phyloP scores from a whole-genome alignment of 1,284 basidiomycete species.

The Sparassis latifolia region DNA sequence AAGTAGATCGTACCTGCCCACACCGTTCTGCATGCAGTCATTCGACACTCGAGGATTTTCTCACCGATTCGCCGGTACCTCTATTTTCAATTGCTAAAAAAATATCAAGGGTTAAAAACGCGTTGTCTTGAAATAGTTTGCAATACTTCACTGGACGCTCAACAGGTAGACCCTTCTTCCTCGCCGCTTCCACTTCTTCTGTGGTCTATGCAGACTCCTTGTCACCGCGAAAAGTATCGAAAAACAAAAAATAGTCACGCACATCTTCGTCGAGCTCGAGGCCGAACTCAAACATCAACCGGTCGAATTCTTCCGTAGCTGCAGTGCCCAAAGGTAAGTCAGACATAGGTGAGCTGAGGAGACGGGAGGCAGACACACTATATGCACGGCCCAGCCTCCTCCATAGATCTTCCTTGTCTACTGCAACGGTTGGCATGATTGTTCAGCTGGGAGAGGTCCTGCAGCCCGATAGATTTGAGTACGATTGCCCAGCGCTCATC shows the following conservation, averaged over 20 bases:
- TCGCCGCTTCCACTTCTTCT: constrained; percentile 76
- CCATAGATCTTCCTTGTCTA: constrained; percentile 95
- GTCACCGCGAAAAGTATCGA: not conserved
- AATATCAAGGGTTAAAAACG: not conserved
- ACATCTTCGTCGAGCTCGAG: constrained; percentile 93
- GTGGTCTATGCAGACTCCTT: constrained; percentile 61
- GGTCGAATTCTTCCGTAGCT: constrained; percentile 94
- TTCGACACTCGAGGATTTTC: constrained; percentile 6
- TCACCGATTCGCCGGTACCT: constrained; percentile 92
- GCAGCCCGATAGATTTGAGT: too few relatives aligned
- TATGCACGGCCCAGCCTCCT: constrained; percentile 80
- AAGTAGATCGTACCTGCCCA: constrained; percentile 86
- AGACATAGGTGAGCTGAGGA: too few relatives aligned
- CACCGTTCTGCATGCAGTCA: not conserved
- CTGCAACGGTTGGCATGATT: constrained; percentile 88
- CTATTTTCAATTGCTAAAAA: constrained; percentile 90
- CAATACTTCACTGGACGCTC: constrained; percentile 63
- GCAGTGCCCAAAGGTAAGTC: not conserved
- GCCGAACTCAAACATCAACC: constrained; percentile 95
- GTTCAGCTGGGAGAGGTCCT: not conserved
- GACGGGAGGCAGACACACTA: constrained; percentile 40
- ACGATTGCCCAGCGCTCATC: too few relatives aligned
- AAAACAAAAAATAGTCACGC: constrained; percentile 41
- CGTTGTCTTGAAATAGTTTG: not conserved
- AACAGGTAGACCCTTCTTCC: constrained; percentile 76